Conservation (phyloP, 78 protist genomes). For the Speleostelium caveatum region DNA sequence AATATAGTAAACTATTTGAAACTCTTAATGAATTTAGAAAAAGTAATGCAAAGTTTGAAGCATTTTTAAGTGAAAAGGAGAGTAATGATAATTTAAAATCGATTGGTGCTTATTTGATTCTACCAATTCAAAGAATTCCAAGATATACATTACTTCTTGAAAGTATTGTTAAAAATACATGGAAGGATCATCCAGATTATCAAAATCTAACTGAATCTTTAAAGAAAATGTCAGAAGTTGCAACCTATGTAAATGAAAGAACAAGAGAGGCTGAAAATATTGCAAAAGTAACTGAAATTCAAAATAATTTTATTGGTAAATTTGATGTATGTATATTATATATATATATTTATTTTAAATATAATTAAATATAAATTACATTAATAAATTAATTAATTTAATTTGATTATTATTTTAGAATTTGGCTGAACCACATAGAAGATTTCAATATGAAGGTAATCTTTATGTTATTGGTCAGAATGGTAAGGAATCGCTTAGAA, state of each 20-base stretch:
- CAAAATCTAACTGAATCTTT: slow-evolving; percentile 49
- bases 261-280: slow-evolving; percentile 82
- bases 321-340: no score
- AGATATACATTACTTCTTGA: slow-evolving; percentile 71
- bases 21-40: slow-evolving; percentile 45
- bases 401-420: background rate
- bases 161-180: slow-evolving; percentile 70
- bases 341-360: background rate
- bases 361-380: background rate
- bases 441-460: slow-evolving; percentile 56
- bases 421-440: slow-evolving; percentile 51
- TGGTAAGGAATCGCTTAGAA: slow-evolving; percentile 74
- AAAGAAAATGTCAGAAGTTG: slow-evolving; percentile 79
- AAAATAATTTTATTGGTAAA: slow-evolving; percentile 72
- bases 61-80: slow-evolving; percentile 59
- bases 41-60: slow-evolving; percentile 52
- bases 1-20: slow-evolving; percentile 59
- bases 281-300: slow-evolving; percentile 70
- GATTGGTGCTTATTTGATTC: slow-evolving; percentile 55
- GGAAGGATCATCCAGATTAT: slow-evolving; percentile 71
- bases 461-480: slow-evolving; percentile 33
- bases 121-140: slow-evolving; percentile 81
- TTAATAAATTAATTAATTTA: background rate
- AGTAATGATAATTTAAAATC: slow-evolving; percentile 32
- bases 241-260: slow-evolving; percentile 70